These are phyloP conservation scores for Kregervanrija pseudodelftensis DNA, from an alignment of 805 yeast species.

Conservation along the genomic window DNA sequence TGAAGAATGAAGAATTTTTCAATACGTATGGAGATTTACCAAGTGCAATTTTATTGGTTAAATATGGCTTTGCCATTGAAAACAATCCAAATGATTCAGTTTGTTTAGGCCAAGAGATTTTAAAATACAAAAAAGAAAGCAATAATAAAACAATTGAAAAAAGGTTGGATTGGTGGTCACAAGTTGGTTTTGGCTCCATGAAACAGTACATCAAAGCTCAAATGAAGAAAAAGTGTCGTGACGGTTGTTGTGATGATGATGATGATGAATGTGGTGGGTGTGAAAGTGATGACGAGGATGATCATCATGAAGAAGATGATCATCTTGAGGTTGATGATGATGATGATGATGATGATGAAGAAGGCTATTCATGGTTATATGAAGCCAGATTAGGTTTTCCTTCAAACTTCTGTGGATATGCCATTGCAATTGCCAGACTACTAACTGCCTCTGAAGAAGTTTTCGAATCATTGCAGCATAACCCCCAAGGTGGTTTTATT, in stretches of 20 bases:
- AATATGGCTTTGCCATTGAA: slow-evolving; percentile 69
- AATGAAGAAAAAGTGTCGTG: slow-evolving; percentile 2
- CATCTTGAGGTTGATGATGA: slow-evolving; percentile 11
- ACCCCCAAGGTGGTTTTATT: slow-evolving; percentile 7
- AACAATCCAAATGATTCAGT: slow-evolving; percentile 51
- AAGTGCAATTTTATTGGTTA: slow-evolving; percentile 58
- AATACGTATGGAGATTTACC: slow-evolving; percentile 77
- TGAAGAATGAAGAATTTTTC: slow-evolving; percentile 54
- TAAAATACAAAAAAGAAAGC: slow-evolving; percentile 11
- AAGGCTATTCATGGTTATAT: slow-evolving; percentile 27
- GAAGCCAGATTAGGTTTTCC: slow-evolving; percentile 33
- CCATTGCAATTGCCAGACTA: slow-evolving; percentile 35
- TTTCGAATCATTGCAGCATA: slow-evolving; percentile 9
- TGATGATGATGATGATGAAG: slow-evolving; percentile 25
- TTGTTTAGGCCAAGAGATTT: slow-evolving; percentile 44
- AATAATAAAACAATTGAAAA: slow-evolving; percentile 11
- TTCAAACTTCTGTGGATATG: slow-evolving; percentile 40
- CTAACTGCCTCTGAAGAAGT: slow-evolving; percentile 23
- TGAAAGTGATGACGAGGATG: slow-evolving; percentile 7
- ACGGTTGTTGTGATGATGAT: slow-evolving; percentile 7
- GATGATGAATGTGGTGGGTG: slow-evolving; percentile 4
- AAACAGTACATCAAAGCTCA: slow-evolving; percentile 10
- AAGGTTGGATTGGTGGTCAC: slow-evolving; percentile 22
- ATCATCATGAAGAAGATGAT: slow-evolving; percentile 13
- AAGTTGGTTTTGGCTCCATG: slow-evolving; percentile 14